These are phyloP conservation scores for Neotropicomus parvogracilis DNA, from an alignment of 1,284 basidiomycete genomes.

Conservation along the genomic window DNA sequence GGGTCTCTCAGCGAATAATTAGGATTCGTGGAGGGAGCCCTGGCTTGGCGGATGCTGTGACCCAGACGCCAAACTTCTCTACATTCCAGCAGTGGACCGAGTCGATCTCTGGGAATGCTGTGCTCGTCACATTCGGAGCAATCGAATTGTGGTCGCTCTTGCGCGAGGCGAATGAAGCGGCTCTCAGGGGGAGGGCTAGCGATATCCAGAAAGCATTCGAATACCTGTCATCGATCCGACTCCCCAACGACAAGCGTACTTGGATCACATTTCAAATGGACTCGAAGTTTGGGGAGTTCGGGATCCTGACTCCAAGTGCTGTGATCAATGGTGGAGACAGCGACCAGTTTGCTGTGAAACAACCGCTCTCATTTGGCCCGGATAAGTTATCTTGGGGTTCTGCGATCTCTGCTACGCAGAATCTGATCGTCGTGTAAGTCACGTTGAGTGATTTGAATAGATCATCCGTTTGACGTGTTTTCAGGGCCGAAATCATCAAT, in stretches of 20 bases:
- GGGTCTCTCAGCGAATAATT: conserved; percentile 1
- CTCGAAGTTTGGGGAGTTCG: background rate
- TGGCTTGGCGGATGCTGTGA: background rate
- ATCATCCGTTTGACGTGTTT: background rate
- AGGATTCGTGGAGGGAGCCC: conserved; percentile 1
- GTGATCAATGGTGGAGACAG: background rate
- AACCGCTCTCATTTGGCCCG: background rate
- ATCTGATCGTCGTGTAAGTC: background rate
- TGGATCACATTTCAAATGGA: conserved; percentile 1
- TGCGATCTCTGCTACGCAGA: background rate
- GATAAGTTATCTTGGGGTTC: conserved; percentile 1
- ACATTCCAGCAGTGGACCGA: conserved; percentile 1
- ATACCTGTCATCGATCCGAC: conserved; percentile 1
- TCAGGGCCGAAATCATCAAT: background rate
- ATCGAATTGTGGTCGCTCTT: conserved; percentile 1
- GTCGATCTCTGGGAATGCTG: background rate
- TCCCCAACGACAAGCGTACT: background rate
- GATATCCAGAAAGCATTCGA: conserved; percentile 1
- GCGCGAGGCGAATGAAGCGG: background rate
- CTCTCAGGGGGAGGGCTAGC: background rate
- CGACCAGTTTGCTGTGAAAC: background rate
- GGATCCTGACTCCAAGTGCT: conserved; percentile 1
- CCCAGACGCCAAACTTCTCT: background rate
- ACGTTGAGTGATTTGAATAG: background rate
- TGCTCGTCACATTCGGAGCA: background rate